Conservation (phyloP, 73 alveolate genomes). For the Paramecium bursaria region DNA sequence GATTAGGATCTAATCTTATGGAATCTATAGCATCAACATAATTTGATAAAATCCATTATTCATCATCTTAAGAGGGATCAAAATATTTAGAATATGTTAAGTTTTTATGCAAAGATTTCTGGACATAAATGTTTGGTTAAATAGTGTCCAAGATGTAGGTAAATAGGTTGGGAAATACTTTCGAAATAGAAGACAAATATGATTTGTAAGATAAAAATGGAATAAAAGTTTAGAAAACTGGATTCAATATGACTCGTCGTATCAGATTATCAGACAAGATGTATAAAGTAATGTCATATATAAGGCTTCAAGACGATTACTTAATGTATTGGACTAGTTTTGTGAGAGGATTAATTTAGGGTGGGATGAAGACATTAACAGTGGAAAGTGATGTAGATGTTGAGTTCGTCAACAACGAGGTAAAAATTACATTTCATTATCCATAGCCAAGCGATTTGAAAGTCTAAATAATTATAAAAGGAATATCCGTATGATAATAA, state of each 20-base stretch:
- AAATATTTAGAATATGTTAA: neutral
- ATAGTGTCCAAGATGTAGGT: neutral
- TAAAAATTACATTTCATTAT: neutral
- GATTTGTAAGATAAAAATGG: neutral
- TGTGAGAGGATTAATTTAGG: conserved; percentile 39
- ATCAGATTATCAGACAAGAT: conserved; percentile 43
- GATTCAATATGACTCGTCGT: conserved; percentile 48
- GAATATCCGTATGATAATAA: no score
- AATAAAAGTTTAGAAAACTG: neutral
- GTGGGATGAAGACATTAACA: conserved; percentile 58
- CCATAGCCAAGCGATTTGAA: neutral
- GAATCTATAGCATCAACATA: neutral
- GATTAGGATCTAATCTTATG: neutral
- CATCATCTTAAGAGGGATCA: neutral
- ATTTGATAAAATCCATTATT: neutral
- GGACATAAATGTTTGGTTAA: conserved; percentile 2
- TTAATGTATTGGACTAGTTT: conserved; percentile 26
- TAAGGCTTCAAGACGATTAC: conserved; percentile 35
- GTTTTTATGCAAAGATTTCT: conserved; percentile 52
- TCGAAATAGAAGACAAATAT: neutral
- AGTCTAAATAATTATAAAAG: neutral
- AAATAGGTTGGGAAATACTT: neutral
- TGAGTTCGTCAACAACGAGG: neutral
- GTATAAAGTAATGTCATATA: neutral
- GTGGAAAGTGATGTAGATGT: conserved; percentile 42